Evolutionary conservation across 768 basidiomycete genomes (phyloP).

Genomic region (Coprinellus aureogranulatus): DNA sequence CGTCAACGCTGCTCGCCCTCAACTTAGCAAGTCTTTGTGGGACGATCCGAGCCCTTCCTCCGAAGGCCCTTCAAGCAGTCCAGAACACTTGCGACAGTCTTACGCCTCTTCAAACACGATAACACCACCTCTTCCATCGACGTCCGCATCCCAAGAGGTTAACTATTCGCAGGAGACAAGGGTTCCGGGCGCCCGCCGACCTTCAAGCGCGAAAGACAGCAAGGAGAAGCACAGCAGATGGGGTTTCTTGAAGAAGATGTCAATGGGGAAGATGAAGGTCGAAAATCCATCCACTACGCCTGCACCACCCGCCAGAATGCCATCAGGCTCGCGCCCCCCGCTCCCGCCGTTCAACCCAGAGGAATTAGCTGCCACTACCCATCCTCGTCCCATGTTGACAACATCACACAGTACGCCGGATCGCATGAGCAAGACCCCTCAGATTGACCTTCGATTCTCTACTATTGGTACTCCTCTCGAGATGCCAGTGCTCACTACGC

Average conservation of each 20-base stretch:
- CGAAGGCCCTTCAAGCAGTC: not conserved
- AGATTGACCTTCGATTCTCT: conserved; percentile 70
- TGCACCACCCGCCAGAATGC: not conserved
- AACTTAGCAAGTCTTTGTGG: conserved; percentile 50
- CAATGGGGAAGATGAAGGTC: conserved; percentile 86
- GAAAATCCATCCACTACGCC: conserved; percentile 52
- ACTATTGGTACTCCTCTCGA: conserved; percentile 60
- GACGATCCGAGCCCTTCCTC: conserved; percentile 38
- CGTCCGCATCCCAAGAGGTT: too few relatives aligned
- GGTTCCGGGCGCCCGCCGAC: conserved; percentile 11
- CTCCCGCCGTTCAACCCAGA: conserved; percentile 19
- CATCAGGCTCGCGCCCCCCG: conserved; percentile 25
- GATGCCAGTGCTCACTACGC: conserved; percentile 32
- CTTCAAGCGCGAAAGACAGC: conserved; percentile 25
- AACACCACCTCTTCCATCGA: too few relatives aligned
- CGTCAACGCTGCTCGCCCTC: conserved; percentile 34
- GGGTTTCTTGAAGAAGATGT: conserved; percentile 99
- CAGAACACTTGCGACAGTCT: conserved; percentile 12
- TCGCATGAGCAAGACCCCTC: conserved; percentile 46
- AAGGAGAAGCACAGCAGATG: conserved; percentile 76
- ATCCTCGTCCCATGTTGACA: conserved; percentile 17
- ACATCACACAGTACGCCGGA: conserved; percentile 22
- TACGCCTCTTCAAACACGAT: conserved; percentile 12
- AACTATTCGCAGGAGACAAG: not conserved
- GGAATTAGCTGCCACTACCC: conserved; percentile 18